Evolutionary conservation across 768 basidiomycete species (phyloP), one percentile per base, ranked within the genome.

Genomic region (Cystofilobasidium ferigula): DNA sequence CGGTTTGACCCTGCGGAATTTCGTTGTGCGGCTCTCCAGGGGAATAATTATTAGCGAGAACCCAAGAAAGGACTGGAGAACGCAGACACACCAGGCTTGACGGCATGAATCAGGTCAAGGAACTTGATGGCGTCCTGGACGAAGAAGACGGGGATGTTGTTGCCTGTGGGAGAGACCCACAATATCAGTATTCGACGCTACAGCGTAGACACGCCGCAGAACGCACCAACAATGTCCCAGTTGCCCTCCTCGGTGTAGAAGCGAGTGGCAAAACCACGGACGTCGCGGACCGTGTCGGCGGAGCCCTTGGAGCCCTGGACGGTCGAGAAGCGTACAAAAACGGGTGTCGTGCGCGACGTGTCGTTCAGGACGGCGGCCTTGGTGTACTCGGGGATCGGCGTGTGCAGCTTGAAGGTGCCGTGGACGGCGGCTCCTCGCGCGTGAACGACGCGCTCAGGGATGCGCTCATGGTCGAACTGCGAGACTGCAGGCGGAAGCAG

Each of bases 181-280:
- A n/a, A n/a, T n/a, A n/a, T n/a, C n/a, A n/a, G n/a, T n/a, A n/a
- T n/a, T n/a, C n/a, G n/a, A n/a, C n/a, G n/a, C n/a, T n/a, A n/a
- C n/a, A n/a, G n/a, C n/a, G n/a, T n/a, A n/a, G n/a, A n/a, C n/a
- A n/a, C n/a, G n/a, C n/a, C n/a, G 51, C 24, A 60, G 53, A 26
- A 65, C 34, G 13, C 56, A 10, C 57, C 63, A 18, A 63, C 38
- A 36, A 63, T 56, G 48, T 56, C 89, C 74, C 75, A 78, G 70
- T 88, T 89, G 5, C 89, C 89, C 74, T 91, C 86, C 1, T 84
- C 74, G 0, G 90, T 89, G 74, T 89, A 91, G 71, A 91, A 84
- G 72, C 89, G 85, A 61, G 81, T 77, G 0, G 91, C 89, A 72
- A 93, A 93, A 0, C 90, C 90, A 68, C 89, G 83, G 28, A 89